phyloP scores from a whole-genome alignment of 768 basidiomycete genomes.

The Mycena rebaudengoi region DNA sequence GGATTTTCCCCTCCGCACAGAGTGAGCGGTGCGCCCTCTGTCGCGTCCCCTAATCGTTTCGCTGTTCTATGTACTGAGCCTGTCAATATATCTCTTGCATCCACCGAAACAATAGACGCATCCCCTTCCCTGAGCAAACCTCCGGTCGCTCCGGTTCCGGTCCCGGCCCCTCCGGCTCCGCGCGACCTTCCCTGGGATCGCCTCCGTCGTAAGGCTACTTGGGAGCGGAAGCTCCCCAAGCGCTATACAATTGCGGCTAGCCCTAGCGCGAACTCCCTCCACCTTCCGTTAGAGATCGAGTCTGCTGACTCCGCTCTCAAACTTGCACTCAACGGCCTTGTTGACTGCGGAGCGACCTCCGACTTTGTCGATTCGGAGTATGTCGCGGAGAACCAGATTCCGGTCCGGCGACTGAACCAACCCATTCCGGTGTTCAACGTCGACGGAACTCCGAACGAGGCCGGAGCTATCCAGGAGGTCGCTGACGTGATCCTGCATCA shows the following conservation, averaged over 20 bases:
- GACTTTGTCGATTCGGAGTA: no score
- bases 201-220: neutral
- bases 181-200: neutral
- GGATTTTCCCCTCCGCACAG: neutral
- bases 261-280: neutral
- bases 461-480: slow-evolving; percentile 27
- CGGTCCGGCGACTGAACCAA: neutral
- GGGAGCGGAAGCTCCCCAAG: slow-evolving; percentile 1
- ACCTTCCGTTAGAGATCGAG: slow-evolving; percentile 4
- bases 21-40: neutral
- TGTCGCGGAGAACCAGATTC: slow-evolving; percentile 16
- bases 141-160: neutral
- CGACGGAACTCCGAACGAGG: slow-evolving; percentile 33
- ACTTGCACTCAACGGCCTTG: slow-evolving; percentile 7
- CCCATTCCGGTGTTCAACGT: slow-evolving; percentile 29
- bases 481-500: slow-evolving; percentile 26
- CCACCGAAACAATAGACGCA: neutral
- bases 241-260: neutral
- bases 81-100: neutral
- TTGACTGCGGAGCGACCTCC: slow-evolving; percentile 28
- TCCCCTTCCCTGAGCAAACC: neutral
- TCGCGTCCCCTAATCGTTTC: neutral
- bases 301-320: neutral
- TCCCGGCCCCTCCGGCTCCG: neutral
- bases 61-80: neutral